Conservation (phyloP, 805 yeast species). For the Kodamaea restingae region DNA sequence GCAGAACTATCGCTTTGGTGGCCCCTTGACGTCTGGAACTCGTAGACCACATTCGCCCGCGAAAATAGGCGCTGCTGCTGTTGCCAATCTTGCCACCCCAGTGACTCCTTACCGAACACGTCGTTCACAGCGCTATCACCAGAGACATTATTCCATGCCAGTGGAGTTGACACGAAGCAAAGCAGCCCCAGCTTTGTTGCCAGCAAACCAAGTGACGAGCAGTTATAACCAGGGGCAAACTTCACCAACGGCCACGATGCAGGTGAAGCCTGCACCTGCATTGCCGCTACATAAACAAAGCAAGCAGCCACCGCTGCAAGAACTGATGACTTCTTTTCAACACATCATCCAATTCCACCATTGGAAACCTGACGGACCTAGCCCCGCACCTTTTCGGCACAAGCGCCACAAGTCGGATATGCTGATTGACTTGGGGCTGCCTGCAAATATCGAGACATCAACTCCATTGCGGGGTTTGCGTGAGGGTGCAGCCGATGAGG, state of each 20-base stretch:
- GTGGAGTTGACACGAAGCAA: conserved; percentile 16
- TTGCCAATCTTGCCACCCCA: conserved; percentile 44
- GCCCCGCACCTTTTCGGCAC: conserved; percentile 17
- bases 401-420: conserved; percentile 36
- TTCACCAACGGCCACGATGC: conserved; percentile 25
- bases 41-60: conserved; percentile 61
- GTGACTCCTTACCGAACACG: conserved; percentile 27
- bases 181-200: conserved; percentile 4
- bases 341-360: conserved; percentile 55
- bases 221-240: background rate
- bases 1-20: conserved; percentile 34
- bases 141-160: conserved; percentile 43
- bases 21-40: conserved; percentile 11
- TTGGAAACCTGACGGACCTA: conserved; percentile 46
- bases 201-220: background rate
- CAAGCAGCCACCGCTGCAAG: conserved; percentile 34
- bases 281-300: conserved; percentile 36
- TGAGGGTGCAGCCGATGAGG: background rate
- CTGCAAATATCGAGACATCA: conserved; percentile 3
- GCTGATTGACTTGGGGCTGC: conserved; percentile 24
- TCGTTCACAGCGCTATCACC: conserved; percentile 22
- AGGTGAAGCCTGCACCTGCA: conserved; percentile 41
- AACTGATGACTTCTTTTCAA: conserved; percentile 45
- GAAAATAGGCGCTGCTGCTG: conserved; percentile 69
- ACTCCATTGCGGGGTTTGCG: background rate